Conservation (phyloP, 2,329 filamentous ascomycete genomes). For the Talaromyces islandicus region DNA sequence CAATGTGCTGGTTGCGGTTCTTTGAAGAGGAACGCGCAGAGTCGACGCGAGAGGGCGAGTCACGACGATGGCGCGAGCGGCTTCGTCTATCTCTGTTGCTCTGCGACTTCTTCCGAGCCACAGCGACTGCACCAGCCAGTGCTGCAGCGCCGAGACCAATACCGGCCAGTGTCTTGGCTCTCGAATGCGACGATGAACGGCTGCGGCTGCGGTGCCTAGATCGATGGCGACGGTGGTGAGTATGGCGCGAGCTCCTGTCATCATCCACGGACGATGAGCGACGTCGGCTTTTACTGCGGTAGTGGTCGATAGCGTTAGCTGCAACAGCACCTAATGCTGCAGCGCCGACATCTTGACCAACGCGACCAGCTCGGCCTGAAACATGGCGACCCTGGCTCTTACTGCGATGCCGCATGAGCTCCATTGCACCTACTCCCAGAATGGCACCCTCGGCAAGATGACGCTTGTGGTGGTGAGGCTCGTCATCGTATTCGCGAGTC, state of each 20-base stretch:
- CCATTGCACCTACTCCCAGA: slow-evolving; percentile 55
- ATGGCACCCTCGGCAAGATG: slow-evolving; percentile 57
- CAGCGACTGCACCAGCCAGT: slow-evolving; percentile 54
- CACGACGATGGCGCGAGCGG: slow-evolving; percentile 38
- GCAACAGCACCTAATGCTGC: slow-evolving; percentile 57
- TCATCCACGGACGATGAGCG: slow-evolving; percentile 37
- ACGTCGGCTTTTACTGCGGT: slow-evolving; percentile 40
- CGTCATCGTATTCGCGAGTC: slow-evolving; percentile 37
- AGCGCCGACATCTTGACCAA: slow-evolving; percentile 50
- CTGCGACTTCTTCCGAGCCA: slow-evolving; percentile 49
- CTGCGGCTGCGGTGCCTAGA: slow-evolving; percentile 27
- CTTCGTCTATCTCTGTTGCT: slow-evolving; percentile 46
- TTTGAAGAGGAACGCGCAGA: slow-evolving; percentile 31
- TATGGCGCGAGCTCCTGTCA: slow-evolving; percentile 27
- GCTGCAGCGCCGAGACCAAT: slow-evolving; percentile 51
- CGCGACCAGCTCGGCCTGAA: slow-evolving; percentile 44
- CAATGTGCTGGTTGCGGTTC: slow-evolving; percentile 51
- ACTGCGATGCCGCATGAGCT: slow-evolving; percentile 53
- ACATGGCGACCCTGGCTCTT: slow-evolving; percentile 52
- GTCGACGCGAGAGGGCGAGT: slow-evolving; percentile 26
- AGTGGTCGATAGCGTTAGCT: slow-evolving; percentile 51
- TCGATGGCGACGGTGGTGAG: slow-evolving; percentile 25
- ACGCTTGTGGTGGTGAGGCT: slow-evolving; percentile 46
- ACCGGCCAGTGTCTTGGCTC: slow-evolving; percentile 48
- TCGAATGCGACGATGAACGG: slow-evolving; percentile 44